phyloP scores from a whole-genome alignment of 2,329 filamentous ascomycete species.

The Fonsecaea erecta region DNA sequence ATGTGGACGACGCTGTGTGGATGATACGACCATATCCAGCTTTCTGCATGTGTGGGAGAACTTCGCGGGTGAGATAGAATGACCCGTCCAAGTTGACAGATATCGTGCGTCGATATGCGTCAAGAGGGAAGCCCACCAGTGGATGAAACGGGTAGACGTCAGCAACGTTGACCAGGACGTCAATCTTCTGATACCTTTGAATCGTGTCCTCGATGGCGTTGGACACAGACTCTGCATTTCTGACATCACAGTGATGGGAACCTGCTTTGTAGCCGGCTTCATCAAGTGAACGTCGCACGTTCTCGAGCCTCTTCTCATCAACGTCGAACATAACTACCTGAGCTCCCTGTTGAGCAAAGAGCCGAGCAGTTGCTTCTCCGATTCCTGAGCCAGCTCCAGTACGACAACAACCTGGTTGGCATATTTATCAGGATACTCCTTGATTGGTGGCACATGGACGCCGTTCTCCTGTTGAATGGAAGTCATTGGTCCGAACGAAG shows the following conservation, averaged over 20 bases:
- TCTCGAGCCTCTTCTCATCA: constrained; percentile 30
- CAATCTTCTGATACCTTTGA: constrained; percentile 13
- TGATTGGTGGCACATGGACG: too few relatives aligned
- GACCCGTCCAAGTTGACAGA: constrained; percentile 8
- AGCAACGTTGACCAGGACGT: constrained; percentile 13
- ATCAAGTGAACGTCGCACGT: constrained; percentile 23
- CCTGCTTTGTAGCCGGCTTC: constrained; percentile 21
- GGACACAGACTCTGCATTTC: constrained; percentile 19
- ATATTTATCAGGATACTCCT: too few relatives aligned
- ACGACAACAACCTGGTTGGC: constrained; percentile 35
- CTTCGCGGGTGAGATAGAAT: constrained; percentile 13
- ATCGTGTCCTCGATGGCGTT: constrained; percentile 8
- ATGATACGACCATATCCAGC: constrained; percentile 20
- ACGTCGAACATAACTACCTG: constrained; percentile 38
- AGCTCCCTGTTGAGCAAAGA: constrained; percentile 35
- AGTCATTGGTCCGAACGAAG: too few relatives aligned
- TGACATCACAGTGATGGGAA: constrained; percentile 35
- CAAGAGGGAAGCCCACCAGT: constrained; percentile 4
- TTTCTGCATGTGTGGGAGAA: constrained; percentile 21
- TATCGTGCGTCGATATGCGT: constrained; percentile 5
- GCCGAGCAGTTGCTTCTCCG: constrained; percentile 32
- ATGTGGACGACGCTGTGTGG: constrained; percentile 7
- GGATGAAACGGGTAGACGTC: constrained; percentile 15
- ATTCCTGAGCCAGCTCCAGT: constrained; percentile 38
- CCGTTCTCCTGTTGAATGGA: too few relatives aligned